Conservation (phyloP, 495 filamentous ascomycete genomes). For the Lophium mytilinum region DNA sequence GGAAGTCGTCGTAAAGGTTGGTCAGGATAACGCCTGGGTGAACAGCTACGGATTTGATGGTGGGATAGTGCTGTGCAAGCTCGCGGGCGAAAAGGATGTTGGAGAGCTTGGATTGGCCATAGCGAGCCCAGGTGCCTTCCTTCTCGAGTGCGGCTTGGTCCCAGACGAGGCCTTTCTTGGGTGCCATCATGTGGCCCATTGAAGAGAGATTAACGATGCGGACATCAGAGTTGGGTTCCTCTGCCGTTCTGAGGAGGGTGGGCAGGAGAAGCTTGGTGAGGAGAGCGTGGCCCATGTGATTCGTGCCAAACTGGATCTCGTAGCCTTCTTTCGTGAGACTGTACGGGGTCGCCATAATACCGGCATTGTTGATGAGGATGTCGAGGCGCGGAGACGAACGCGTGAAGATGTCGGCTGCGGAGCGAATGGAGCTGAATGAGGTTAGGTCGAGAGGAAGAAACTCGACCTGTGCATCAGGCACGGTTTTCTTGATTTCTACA, state of each 20-base stretch:
- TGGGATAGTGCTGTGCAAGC: conserved; percentile 28
- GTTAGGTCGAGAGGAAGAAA: conserved; percentile 42
- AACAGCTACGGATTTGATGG: conserved; percentile 35
- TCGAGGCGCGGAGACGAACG: conserved; percentile 27
- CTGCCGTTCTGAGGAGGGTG: conserved; percentile 12
- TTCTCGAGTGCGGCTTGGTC: conserved; percentile 27
- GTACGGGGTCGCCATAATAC: conserved; percentile 19
- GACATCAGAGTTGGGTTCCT: conserved; percentile 22
- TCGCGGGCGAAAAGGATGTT: conserved; percentile 24
- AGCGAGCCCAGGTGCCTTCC: conserved; percentile 41
- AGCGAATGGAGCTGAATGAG: conserved; percentile 38
- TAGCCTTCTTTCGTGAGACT: conserved; percentile 32
- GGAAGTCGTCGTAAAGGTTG: conserved; percentile 39
- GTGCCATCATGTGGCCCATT: conserved; percentile 16
- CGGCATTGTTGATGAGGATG: conserved; percentile 27
- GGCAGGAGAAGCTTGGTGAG: conserved; percentile 24
- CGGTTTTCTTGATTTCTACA: conserved; percentile 30
- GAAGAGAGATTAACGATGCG: conserved; percentile 23
- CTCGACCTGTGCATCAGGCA: conserved; percentile 34
- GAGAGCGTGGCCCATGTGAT: conserved; percentile 25
- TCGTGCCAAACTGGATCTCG: conserved; percentile 51
- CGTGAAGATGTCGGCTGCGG: conserved; percentile 38
- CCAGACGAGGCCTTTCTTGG: conserved; percentile 34
- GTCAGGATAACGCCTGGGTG: conserved; percentile 41
- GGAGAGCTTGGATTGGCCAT: conserved; percentile 23